Base-by-base conservation (phyloP, 371 early-diverging fungal species). In the Dinochytrium kinnereticum region DNA sequence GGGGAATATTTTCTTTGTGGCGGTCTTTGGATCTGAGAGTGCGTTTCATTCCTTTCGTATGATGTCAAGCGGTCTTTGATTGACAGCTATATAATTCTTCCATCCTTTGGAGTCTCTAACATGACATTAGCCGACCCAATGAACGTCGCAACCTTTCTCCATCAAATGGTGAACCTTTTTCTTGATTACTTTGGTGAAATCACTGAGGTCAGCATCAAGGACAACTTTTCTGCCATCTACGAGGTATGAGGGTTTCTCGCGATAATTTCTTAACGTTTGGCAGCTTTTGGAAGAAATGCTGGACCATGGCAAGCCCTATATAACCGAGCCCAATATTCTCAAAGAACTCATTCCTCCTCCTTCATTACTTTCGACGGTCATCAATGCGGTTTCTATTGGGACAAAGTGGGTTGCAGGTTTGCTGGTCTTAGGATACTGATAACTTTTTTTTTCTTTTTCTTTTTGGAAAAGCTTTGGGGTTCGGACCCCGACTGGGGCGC, bases 201-300 rank as follows among this genome's bases (percentile, higher is more conserved):
- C 26, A 91, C 93, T 1, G 96, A 95, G 77, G 73, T 84, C 28
- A 90, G 89, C 34, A 89, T 97, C 50, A 92, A 94, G 80, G 96
- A 97, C 72, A 94, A 96, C 81, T 96, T 95, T 89, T 91, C 92
- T n/a, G 92, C 92, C 2, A 92, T 96, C 1, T 94, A 95, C 76
- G 93, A 95, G 86, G 91, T 91, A 82, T 33, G 65, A 49, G 5
- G 5, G 13, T 13, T 53, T 26, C 26, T 53, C 26, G 5, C 26
- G 10, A 5, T 15, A 5, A 21, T n/a, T 53, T 15, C 55, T 39
- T 36, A 28, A 2, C 21, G 1, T 40, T 3, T 33, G 51, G 76
- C 40, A 91, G 90, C 83, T 97, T 31, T 84, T 97, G 76, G 95
- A 95, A 64, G 96, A 96, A 81, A 92, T 95, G 91, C 88, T 96